These are phyloP conservation scores for Alternaria sp. DNA, from an alignment of 2,329 filamentous ascomycete species.

Conservation along the genomic window DNA sequence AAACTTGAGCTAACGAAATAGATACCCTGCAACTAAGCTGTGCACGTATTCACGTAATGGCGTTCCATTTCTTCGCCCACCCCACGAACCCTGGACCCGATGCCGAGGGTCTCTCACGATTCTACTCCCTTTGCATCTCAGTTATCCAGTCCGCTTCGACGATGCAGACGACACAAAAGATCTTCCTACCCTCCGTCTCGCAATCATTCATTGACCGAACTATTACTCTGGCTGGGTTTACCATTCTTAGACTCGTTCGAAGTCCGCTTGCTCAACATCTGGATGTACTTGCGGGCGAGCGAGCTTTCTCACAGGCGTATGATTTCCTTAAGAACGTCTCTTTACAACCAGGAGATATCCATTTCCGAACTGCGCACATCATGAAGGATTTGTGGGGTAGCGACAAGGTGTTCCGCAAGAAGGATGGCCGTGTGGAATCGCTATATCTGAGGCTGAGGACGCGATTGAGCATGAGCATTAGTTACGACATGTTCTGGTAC, in stretches of 20 bases:
- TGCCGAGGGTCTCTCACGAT: slow-evolving; percentile 34
- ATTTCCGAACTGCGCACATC: slow-evolving; percentile 36
- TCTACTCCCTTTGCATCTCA: slow-evolving; percentile 43
- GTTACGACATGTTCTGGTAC: slow-evolving; percentile 50
- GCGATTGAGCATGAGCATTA: slow-evolving; percentile 46
- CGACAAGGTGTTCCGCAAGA: slow-evolving; percentile 39
- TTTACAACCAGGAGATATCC: slow-evolving; percentile 43
- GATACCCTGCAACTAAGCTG: slow-evolving; percentile 44
- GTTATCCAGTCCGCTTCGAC: slow-evolving; percentile 34
- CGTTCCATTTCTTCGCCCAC: slow-evolving; percentile 47
- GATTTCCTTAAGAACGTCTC: slow-evolving; percentile 43
- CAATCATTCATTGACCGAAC: slow-evolving; percentile 45
- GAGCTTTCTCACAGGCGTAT: slow-evolving; percentile 40
- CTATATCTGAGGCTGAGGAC: slow-evolving; percentile 41
- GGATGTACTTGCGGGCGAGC: slow-evolving; percentile 42
- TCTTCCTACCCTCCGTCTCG: slow-evolving; percentile 34
- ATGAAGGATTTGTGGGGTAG: slow-evolving; percentile 46
- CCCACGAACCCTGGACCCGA: slow-evolving; percentile 35
- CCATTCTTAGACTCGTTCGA: slow-evolving; percentile 40
- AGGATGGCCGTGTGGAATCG: slow-evolving; percentile 41
- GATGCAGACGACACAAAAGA: slow-evolving; percentile 28
- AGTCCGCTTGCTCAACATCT: slow-evolving; percentile 40
- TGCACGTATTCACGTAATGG: slow-evolving; percentile 43
- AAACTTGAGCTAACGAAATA: slow-evolving; percentile 21
- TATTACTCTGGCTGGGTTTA: slow-evolving; percentile 41